These are phyloP conservation scores for Cutaneotrichosporon dermatis DNA, from an alignment of 1,284 basidiomycete species.

Conservation along the genomic window DNA sequence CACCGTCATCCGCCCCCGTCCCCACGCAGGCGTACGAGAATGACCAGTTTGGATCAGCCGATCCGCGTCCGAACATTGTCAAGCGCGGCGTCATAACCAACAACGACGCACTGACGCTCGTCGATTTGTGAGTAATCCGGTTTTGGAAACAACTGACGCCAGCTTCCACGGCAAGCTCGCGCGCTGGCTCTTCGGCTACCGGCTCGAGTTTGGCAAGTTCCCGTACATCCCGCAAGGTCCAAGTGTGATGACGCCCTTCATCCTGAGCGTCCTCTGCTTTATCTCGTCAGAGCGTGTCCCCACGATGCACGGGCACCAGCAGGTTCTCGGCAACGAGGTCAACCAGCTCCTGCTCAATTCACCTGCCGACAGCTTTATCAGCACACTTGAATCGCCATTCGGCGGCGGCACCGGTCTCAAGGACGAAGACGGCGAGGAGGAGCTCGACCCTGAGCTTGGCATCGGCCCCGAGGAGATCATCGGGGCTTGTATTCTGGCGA, in stretches of 20 bases:
- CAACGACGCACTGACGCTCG: slow-evolving; percentile 28
- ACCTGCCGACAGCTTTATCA: slow-evolving; percentile 34
- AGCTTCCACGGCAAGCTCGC: slow-evolving; percentile 38
- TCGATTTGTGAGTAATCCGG: slow-evolving; percentile 34
- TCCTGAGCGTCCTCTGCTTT: slow-evolving; percentile 40
- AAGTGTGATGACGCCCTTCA: slow-evolving; percentile 39
- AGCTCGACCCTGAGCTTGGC: slow-evolving; percentile 42
- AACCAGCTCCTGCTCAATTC: slow-evolving; percentile 29
- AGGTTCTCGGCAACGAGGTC: slow-evolving; percentile 29
- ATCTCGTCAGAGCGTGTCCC: slow-evolving; percentile 37
- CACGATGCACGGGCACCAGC: slow-evolving; percentile 19
- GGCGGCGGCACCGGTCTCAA: slow-evolving; percentile 12
- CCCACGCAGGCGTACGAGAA: slow-evolving; percentile 2
- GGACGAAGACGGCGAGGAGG: slow-evolving; percentile 23
- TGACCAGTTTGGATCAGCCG: slow-evolving; percentile 29
- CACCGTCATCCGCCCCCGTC: neutral
- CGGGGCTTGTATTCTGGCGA: slow-evolving; percentile 35
- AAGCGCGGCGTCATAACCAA: slow-evolving; percentile 31
- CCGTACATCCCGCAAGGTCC: slow-evolving; percentile 41
- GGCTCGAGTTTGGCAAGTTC: slow-evolving; percentile 35
- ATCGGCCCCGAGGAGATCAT: slow-evolving; percentile 48
- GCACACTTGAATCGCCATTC: slow-evolving; percentile 17
- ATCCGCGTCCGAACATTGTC: slow-evolving; percentile 38
- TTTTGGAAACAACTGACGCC: neutral
- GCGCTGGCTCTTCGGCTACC: slow-evolving; percentile 40